Evolutionary conservation across 768 basidiomycete genomes (phyloP).

Genomic region (Leucogyrophana mollusca): DNA sequence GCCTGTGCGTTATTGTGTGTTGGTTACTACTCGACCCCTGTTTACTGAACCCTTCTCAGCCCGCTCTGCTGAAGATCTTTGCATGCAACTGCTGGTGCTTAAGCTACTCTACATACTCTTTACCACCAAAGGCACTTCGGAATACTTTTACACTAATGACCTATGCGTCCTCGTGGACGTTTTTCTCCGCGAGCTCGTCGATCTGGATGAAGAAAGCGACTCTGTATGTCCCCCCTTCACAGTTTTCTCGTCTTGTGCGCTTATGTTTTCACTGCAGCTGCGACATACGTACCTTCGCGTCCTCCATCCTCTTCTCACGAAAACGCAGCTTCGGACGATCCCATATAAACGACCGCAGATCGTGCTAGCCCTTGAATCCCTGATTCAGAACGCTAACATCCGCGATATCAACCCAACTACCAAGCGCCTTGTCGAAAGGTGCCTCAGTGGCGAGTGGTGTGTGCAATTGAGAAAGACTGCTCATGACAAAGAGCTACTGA

Average conservation of each 20-base stretch:
- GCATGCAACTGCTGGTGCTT: slow-evolving; percentile 91
- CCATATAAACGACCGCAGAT: slow-evolving; percentile 95
- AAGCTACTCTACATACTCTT: slow-evolving; percentile 95
- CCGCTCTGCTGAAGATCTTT: slow-evolving; percentile 84
- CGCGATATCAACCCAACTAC: slow-evolving; percentile 87
- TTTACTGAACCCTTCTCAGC: slow-evolving; percentile 42
- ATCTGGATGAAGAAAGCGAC: slow-evolving; percentile 92
- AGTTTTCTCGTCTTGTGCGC: neutral
- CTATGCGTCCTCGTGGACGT: slow-evolving; percentile 95
- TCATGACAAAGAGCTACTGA: slow-evolving; percentile 23
- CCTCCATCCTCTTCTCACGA: slow-evolving; percentile 90
- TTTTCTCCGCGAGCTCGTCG: slow-evolving; percentile 89
- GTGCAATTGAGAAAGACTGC: slow-evolving; percentile 54
- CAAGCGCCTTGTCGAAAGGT: slow-evolving; percentile 87
- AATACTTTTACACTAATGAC: slow-evolving; percentile 99
- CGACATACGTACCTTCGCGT: slow-evolving; percentile 98
- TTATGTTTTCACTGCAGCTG: slow-evolving; percentile 43
- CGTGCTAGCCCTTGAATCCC: slow-evolving; percentile 74
- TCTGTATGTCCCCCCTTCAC: slow-evolving; percentile 56
- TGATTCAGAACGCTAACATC: slow-evolving; percentile 71
- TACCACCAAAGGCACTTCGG: slow-evolving; percentile 87
- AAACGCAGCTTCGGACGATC: slow-evolving; percentile 81
- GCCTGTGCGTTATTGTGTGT: slow-evolving; percentile 58
- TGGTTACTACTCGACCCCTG: neutral
- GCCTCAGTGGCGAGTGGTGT: slow-evolving; percentile 86